Conservation (phyloP, 2,329 filamentous ascomycete genomes). For the Colletotrichum melonis region DNA sequence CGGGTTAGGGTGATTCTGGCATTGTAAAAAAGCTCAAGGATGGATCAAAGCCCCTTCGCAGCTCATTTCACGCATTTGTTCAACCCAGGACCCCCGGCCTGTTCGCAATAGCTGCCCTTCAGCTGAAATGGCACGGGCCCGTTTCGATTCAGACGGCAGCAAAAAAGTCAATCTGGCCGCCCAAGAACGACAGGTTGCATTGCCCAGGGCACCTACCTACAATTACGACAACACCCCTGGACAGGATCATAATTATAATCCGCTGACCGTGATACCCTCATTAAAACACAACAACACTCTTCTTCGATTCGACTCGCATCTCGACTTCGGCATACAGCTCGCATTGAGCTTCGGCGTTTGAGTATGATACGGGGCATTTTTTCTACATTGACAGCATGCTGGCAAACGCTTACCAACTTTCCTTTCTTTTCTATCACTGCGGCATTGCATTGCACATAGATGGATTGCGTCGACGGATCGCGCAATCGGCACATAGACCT, state of each 20-base stretch:
- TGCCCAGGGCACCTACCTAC: constrained; percentile 1
- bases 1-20: constrained; percentile 17
- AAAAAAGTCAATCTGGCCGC: constrained; percentile 16
- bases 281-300: not conserved
- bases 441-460: constrained; percentile 35
- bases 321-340: constrained; percentile 22
- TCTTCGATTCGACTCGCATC: constrained; percentile 17
- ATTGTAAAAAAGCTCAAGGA: not conserved
- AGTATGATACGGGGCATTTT: constrained; percentile 1
- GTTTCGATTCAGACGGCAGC: constrained; percentile 19
- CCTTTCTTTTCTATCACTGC: not conserved
- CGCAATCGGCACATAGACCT: constrained; percentile 33
- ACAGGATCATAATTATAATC: constrained; percentile 35
- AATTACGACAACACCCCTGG: constrained; percentile 8
- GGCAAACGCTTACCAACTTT: constrained; percentile 21
- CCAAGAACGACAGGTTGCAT: not conserved
- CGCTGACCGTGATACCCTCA: constrained; percentile 30
- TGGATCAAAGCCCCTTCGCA: not conserved
- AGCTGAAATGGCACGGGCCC: constrained; percentile 16
- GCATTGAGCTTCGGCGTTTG: constrained; percentile 26
- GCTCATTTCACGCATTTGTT: not conserved
- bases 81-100: constrained; percentile 12
- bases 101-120: not conserved
- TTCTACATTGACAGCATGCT: constrained; percentile 18
- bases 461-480: constrained; percentile 26